Base-by-base conservation (phyloP, 345 rosid genomes). In the Clausena lansium region DNA sequence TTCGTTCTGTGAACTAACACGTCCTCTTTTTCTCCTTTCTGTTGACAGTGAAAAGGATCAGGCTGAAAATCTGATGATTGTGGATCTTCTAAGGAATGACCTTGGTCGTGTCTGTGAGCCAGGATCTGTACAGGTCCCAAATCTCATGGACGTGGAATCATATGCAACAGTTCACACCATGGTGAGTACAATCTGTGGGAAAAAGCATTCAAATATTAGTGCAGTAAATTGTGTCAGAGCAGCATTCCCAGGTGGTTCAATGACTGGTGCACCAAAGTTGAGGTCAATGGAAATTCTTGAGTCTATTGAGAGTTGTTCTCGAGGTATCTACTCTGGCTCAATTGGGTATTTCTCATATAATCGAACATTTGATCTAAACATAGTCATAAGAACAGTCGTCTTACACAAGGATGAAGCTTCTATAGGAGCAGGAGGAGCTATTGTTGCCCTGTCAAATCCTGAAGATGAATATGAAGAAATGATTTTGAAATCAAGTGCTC, bases 251-350 rank as follows among this genome's bases (percentile, higher is more conserved):
- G 99, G 99, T 1, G 97, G 98, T 36, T 96, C 99, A 45, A 96
- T 96, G 99, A 96, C 97, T 0, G 99, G 99, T 66, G 99, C 99
- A 1, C 99, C 99, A 1, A 96, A 96, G 84, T 83, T 92, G 82
- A 88, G 99, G 82, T 96, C 99, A 3, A 91, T 94, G 76, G 97
- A 94, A 76, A 85, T 96, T 76, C 89, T 96, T 4, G 98, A 96
- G 78, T 90, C 93, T 55, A 77, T 96, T 9, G 98, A 96, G 74
- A 88, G 84, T 74, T 86, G 92, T 84, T 87, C 97, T 27, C 89
- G 99, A 15, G 95, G 97, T 3, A 88, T 96, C 66, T 96, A 94
- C 90, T 96, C 98, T 0, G 98, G 99, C 30, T 94, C 98, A 54
- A 88, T 96, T 10, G 98, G 97, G 54, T 96, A 86, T 85, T 94